These are phyloP conservation scores for Sporothrix brasiliensis DNA, from an alignment of 2,329 filamentous ascomycete genomes.

Conservation along the genomic window DNA sequence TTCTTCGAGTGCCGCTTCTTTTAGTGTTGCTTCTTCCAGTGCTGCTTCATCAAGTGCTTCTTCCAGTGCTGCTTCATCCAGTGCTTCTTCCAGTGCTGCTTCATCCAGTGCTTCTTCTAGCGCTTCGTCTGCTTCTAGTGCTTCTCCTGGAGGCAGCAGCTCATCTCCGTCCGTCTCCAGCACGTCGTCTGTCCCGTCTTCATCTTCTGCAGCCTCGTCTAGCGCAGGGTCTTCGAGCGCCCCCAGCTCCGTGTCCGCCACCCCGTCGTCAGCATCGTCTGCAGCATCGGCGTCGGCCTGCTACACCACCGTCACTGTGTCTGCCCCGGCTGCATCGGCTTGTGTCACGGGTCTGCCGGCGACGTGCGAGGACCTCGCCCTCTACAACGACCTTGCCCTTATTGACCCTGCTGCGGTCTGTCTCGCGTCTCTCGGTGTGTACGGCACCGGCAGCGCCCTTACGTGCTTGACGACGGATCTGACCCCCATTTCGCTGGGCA, in stretches of 20 bases:
- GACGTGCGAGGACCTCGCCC: background rate
- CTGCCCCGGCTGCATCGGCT: conserved; percentile 11
- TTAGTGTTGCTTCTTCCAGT: too few species aligned
- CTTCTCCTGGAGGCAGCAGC: conserved; percentile 3
- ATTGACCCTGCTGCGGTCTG: background rate
- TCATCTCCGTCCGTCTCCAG: background rate
- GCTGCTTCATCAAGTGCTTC: background rate
- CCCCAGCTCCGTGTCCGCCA: background rate
- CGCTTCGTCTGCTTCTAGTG: background rate
- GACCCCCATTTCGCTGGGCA: background rate
- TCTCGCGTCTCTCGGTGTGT: conserved; percentile 10
- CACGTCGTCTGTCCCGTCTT: background rate
- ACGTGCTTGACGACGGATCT: conserved; percentile 25
- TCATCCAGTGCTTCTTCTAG: background rate
- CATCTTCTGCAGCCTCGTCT: conserved; percentile 15
- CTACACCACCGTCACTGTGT: conserved; percentile 24
- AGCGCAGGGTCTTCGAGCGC: background rate
- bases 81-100: background rate
- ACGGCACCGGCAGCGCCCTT: background rate
- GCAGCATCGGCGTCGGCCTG: conserved; percentile 19
- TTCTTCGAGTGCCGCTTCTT: background rate
- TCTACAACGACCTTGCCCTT: background rate
- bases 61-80: background rate
- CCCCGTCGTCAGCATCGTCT: conserved; percentile 8
- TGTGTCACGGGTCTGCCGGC: conserved; percentile 31